These are phyloP conservation scores for Xylaria sp. DNA, from an alignment of 2,329 filamentous ascomycete species.

Conservation along the genomic window DNA sequence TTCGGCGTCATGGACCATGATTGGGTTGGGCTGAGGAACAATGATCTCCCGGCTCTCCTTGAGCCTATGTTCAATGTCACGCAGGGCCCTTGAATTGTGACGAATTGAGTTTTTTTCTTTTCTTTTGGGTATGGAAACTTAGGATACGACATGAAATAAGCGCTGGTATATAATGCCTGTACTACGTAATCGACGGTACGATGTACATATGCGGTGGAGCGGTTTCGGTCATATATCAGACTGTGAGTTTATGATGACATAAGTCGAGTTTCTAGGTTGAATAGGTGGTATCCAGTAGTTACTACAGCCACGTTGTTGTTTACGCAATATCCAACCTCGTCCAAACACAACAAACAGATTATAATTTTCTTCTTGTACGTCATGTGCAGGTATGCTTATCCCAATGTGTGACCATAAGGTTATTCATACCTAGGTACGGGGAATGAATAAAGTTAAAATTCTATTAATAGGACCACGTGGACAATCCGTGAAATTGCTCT, in stretches of 20 bases:
- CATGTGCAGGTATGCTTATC: not conserved
- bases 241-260: not conserved
- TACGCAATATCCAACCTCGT: not conserved
- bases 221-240: not conserved
- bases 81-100: slow-evolving; percentile 51
- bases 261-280: not conserved
- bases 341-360: not conserved
- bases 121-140: not conserved
- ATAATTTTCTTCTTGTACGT: not conserved
- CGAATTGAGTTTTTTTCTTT: not conserved
- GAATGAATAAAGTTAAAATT: not conserved
- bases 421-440: not conserved
- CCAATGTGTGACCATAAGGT: not conserved
- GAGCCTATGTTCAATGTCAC: slow-evolving; percentile 54
- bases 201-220: not conserved
- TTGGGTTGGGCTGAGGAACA: slow-evolving; percentile 56
- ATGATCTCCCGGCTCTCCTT: slow-evolving; percentile 44
- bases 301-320: not conserved
- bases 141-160: too few relatives aligned
- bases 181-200: not conserved
- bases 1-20: slow-evolving; percentile 61
- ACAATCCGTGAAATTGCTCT: too few relatives aligned
- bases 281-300: not conserved
- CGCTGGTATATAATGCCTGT: not conserved
- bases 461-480: not conserved